Evolutionary conservation across 2,329 filamentous ascomycete genomes (phyloP).

Genomic region (Metarhizium humberi): DNA sequence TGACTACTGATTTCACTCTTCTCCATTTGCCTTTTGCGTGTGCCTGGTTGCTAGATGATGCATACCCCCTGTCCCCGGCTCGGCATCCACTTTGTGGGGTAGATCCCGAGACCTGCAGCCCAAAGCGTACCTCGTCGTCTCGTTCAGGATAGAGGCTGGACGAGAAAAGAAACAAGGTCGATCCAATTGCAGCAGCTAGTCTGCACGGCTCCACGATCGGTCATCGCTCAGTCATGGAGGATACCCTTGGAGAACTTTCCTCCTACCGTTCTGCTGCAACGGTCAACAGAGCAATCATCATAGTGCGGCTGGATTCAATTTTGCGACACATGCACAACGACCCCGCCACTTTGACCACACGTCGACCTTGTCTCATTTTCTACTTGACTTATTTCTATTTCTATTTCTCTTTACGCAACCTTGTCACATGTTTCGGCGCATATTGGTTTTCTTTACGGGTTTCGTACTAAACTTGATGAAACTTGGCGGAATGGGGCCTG

Average conservation of each 20-base stretch:
- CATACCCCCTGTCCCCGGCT: not conserved
- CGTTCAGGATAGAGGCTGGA: not conserved
- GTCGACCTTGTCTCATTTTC: conserved; percentile 1
- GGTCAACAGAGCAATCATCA: not conserved
- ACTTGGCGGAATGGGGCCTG: not conserved
- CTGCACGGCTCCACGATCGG: not conserved
- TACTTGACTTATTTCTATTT: not conserved
- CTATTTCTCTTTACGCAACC: not conserved
- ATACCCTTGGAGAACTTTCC: not conserved
- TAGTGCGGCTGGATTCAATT: not conserved
- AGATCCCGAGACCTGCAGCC: conserved; percentile 2
- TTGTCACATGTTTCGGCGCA: conserved; percentile 5
- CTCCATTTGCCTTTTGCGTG: not conserved
- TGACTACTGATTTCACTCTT: conserved; percentile 16
- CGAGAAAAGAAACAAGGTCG: not conserved
- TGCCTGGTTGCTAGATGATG: conserved; percentile 2
- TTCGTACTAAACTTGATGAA: not conserved
- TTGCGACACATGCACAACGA: not conserved
- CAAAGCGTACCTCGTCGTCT: not conserved
- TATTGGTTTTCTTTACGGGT: conserved; percentile 1
- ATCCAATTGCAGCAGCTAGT: not conserved
- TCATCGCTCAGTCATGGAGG: not conserved
- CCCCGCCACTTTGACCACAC: not conserved
- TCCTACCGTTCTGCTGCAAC: not conserved
- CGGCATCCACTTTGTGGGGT: not conserved